Evolutionary conservation across 2,329 filamentous ascomycete genomes (phyloP), one percentile per base, ranked within the genome.

Genomic region (Colletotrichum abscissum): DNA sequence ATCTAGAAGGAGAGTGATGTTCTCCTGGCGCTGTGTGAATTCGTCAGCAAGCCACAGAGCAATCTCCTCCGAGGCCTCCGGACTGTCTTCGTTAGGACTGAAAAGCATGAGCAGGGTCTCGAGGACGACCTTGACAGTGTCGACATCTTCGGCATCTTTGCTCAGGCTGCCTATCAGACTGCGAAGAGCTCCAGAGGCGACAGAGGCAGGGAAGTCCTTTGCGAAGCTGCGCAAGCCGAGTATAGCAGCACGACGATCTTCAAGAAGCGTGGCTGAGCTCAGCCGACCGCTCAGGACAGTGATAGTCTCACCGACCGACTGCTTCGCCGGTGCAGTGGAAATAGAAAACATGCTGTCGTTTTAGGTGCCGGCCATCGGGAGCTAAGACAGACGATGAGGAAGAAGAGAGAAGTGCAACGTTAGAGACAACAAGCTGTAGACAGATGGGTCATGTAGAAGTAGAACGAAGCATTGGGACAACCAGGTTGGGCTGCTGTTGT

Each of bases 31-130:
- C 87, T 98, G 95, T 42, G 97, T 98, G 81, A 99, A 99, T 83
- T 98, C 96, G 84, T 99, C 97, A 67, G 97, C 97, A 72, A 99
- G 88, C 95, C 97, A 99, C 33, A 98, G 87, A 22, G 93, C 93
- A 78, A 99, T 97, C 83, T 99, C 97, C 76, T 98, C 96, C 16
- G 96, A 98, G 67, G 96, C 95, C 88, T 98, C 96, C 38, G 95
- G 90, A 87, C 94, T 97, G 80, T 87, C 86, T 77, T 89, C 87
- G 77, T 92, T 92, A 54, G 91, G 91, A 75, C 84, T 91, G 82
- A 98, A 98, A 54, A 99, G 91, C 92, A 97, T 96, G 81, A 98
- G 87, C 78, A 99, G 86, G 57, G 97, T 99, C 88, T 99, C 97
- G 76, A 99, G 88, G 74, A 98, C 94, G 70, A 97, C 91, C 84